Conservation (phyloP, 2,329 filamentous ascomycete species). For the Fusarium redolens region DNA sequence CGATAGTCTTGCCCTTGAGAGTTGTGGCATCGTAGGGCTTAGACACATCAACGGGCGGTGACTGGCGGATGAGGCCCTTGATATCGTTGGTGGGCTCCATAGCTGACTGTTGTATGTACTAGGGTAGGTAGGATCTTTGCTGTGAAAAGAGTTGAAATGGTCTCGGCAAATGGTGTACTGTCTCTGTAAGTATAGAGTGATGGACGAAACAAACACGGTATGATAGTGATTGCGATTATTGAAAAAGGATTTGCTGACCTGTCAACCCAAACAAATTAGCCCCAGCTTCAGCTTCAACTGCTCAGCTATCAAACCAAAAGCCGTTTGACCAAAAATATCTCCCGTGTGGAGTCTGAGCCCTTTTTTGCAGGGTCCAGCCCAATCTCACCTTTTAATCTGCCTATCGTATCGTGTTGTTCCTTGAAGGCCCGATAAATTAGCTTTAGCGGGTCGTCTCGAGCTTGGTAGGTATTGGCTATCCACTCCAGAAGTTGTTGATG, state of each 20-base stretch:
- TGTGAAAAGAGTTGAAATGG: background rate
- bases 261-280: slow-evolving; percentile 13
- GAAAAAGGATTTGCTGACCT: slow-evolving; percentile 9
- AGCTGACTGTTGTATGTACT: background rate
- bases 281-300: slow-evolving; percentile 2
- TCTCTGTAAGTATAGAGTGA: background rate
- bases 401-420: slow-evolving; percentile 1
- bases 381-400: slow-evolving; percentile 8
- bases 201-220: background rate
- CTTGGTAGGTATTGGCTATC: slow-evolving; percentile 4
- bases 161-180: background rate
- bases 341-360: slow-evolving; percentile 22
- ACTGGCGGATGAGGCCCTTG: slow-evolving; percentile 47
- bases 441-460: slow-evolving; percentile 18
- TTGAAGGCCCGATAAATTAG: slow-evolving; percentile 25
- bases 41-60: slow-evolving; percentile 59
- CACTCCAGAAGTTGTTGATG: slow-evolving; percentile 10
- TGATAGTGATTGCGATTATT: background rate
- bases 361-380: slow-evolving; percentile 11
- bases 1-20: slow-evolving; percentile 66
- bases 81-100: slow-evolving; percentile 36
- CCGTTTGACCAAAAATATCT: slow-evolving; percentile 15
- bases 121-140: background rate
- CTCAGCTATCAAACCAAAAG: slow-evolving; percentile 1
- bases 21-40: slow-evolving; percentile 57